phyloP scores from a whole-genome alignment of 768 basidiomycete species.

The Hericium coralloides region DNA sequence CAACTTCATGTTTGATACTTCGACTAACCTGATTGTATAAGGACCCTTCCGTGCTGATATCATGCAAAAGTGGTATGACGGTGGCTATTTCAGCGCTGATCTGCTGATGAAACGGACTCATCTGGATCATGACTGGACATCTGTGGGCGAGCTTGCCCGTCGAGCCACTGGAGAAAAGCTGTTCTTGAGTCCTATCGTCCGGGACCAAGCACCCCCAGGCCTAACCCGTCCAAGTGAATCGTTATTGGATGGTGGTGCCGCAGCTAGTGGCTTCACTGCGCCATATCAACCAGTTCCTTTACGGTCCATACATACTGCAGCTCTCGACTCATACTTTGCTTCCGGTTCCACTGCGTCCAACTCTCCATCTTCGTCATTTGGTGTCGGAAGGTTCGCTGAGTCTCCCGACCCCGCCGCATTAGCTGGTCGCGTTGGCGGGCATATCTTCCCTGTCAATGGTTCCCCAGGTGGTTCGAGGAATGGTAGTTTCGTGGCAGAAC shows the following conservation, averaged over 20 bases:
- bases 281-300: slow-evolving; percentile 64
- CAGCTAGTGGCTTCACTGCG: slow-evolving; percentile 33
- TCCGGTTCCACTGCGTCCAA: slow-evolving; percentile 50
- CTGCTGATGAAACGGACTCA: slow-evolving; percentile 79
- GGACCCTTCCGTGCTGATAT: slow-evolving; percentile 72
- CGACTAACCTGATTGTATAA: too few species aligned
- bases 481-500: slow-evolving; percentile 5
- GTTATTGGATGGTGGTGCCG: slow-evolving; percentile 29
- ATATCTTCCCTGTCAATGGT: slow-evolving; percentile 14
- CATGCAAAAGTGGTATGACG: slow-evolving; percentile 94
- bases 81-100: slow-evolving; percentile 79
- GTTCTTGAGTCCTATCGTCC: slow-evolving; percentile 46
- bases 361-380: slow-evolving; percentile 67
- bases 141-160: slow-evolving; percentile 50
- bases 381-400: slow-evolving; percentile 52
- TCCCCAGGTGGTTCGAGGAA: slow-evolving; percentile 5
- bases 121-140: slow-evolving; percentile 57
- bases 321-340: slow-evolving; percentile 53
- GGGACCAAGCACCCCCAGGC: slow-evolving; percentile 42
- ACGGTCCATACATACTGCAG: slow-evolving; percentile 47
- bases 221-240: slow-evolving; percentile 39
- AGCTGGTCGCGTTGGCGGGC: slow-evolving; percentile 35
- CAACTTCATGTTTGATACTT: not conserved
- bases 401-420: slow-evolving; percentile 64
- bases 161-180: slow-evolving; percentile 48